These are phyloP conservation scores for Fusarium xyrophilum DNA, from an alignment of 2,329 filamentous ascomycete genomes.

Conservation along the genomic window DNA sequence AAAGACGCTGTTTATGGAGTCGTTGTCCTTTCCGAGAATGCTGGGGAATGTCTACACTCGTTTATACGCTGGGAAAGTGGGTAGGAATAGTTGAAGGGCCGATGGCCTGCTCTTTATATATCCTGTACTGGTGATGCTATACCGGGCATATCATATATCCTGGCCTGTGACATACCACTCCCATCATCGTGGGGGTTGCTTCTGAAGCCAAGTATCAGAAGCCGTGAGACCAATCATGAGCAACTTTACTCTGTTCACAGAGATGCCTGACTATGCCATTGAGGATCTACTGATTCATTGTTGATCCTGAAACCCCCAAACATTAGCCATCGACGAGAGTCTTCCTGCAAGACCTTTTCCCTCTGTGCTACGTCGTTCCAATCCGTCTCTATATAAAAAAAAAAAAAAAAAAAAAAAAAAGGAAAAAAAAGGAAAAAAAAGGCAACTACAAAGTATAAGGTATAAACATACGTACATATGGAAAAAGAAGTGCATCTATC, in stretches of 20 bases:
- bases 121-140: neutral
- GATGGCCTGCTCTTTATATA: conserved; percentile 2
- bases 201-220: neutral
- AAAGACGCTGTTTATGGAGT: neutral
- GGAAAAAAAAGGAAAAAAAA: neutral
- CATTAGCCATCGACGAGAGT: conserved; percentile 6
- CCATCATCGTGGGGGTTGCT: conserved; percentile 5
- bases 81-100: neutral
- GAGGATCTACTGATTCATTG: conserved; percentile 29
- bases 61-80: no score
- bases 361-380: conserved; percentile 24
- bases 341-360: neutral
- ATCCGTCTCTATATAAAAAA: conserved; percentile 23
- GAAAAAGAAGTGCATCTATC: conserved; percentile 31
- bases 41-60: neutral
- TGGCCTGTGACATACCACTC: neutral
- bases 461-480: conserved; percentile 31
- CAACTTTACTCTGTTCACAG: neutral
- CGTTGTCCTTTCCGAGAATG: neutral
- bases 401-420: conserved; percentile 1
- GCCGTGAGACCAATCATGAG: neutral
- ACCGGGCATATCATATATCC: neutral
- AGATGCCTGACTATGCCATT: neutral
- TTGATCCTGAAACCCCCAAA: conserved; percentile 35
- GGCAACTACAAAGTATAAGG: conserved; percentile 25